Evolutionary conservation across 305 asterid genomes (phyloP).

Genomic region (Fraxinus albicans): DNA sequence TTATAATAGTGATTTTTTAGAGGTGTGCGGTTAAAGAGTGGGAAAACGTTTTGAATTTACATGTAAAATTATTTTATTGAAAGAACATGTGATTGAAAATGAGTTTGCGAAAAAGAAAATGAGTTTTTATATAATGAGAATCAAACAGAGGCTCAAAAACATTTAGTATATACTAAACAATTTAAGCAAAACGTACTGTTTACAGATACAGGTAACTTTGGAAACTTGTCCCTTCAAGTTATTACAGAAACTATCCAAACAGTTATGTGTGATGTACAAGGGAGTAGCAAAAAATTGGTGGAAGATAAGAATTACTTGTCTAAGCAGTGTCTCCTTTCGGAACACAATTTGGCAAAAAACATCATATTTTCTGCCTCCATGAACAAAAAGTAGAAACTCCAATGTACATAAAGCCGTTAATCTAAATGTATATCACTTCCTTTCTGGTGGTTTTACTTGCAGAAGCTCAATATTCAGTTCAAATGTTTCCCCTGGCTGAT

Average conservation of each 20-base stretch:
- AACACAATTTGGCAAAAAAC: background rate
- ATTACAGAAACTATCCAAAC: background rate
- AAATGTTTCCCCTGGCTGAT: slow-evolving; percentile 79
- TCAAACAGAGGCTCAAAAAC: background rate
- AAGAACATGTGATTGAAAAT: too few relatives aligned
- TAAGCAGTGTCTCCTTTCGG: background rate
- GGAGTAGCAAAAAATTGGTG: background rate
- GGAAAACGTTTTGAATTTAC: too few relatives aligned
- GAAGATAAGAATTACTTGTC: background rate
- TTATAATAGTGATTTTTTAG: too few relatives aligned
- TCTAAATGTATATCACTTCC: slow-evolving; percentile 36
- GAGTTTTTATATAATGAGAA: too few relatives aligned
- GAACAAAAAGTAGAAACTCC: slow-evolving; percentile 7
- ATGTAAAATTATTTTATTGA: too few relatives aligned
- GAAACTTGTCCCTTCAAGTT: background rate
- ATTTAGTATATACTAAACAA: background rate
- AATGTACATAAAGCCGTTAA: slow-evolving; percentile 12
- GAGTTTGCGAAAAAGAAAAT: too few relatives aligned
- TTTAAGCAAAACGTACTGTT: background rate
- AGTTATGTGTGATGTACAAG: background rate
- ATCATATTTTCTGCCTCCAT: background rate
- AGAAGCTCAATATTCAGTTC: slow-evolving; percentile 82
- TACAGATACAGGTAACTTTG: background rate
- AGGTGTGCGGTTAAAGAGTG: too few relatives aligned
- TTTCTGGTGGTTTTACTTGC: slow-evolving; percentile 55